Percentiles rank a stretch among this genome's conserved stretches.
Conservation (phyloP, 257 asterid species). For the Anisodus tanguticus region DNA sequence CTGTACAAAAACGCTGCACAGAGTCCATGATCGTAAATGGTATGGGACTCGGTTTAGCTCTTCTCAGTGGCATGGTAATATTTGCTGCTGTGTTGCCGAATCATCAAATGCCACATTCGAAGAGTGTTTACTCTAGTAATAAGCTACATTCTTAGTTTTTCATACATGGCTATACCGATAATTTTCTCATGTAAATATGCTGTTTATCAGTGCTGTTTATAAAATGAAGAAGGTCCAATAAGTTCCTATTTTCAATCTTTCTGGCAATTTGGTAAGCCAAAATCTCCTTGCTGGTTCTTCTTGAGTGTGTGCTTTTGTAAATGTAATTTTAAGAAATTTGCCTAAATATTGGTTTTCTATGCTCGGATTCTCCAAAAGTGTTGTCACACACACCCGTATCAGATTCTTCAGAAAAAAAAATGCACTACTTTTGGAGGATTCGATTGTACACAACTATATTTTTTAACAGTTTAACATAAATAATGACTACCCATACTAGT, state of each 20-base stretch:
- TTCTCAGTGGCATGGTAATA: constrained; percentile 67
- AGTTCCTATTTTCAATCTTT: not conserved
- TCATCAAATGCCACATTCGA: constrained; percentile 42
- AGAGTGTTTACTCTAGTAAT: constrained; percentile 38
- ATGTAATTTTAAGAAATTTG: not conserved
- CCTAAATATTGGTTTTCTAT: not conserved
- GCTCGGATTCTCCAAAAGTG: too few relatives aligned
- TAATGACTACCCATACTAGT: too few relatives aligned
- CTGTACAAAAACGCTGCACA: constrained; percentile 56
- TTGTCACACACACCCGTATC: too few relatives aligned
- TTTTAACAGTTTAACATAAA: too few relatives aligned
- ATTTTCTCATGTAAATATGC: not conserved
- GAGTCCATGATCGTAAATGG: constrained; percentile 70
- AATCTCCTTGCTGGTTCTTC: not conserved
- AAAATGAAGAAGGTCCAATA: constrained; percentile 13
- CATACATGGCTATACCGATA: not conserved
- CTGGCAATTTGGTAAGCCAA: not conserved
- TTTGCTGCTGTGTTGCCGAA: constrained; percentile 68
- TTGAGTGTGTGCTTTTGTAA: not conserved
- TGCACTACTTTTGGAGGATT: too few relatives aligned
- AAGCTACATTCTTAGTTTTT: constrained; percentile 31
- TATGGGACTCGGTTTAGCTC: constrained; percentile 72
- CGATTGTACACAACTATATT: too few relatives aligned
- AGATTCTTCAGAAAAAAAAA: too few relatives aligned
- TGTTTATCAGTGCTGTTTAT: not conserved